A percentile compares a stretch with the other conserved stretches of the same genome.
Evolutionary conservation across 768 basidiomycete species (phyloP).

Genomic region (Boletus patriciae): DNA sequence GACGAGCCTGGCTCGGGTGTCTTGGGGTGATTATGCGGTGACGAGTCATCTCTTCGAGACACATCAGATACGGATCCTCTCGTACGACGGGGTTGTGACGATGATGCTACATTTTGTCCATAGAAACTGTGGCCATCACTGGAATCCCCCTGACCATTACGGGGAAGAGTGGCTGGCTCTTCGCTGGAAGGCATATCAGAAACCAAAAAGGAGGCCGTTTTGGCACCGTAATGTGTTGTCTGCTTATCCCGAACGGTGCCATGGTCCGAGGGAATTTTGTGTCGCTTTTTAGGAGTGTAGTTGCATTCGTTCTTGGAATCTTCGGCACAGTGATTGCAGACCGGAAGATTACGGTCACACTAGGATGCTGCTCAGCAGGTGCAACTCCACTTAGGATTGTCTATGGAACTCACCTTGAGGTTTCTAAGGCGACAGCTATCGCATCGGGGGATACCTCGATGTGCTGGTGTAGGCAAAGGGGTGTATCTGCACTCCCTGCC

Average conservation of each 20-base stretch:
- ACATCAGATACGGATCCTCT: slow-evolving; percentile 27
- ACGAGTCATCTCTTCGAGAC: slow-evolving; percentile 18
- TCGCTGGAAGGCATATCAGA: slow-evolving; percentile 41
- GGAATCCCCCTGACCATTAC: slow-evolving; percentile 25
- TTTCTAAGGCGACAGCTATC: slow-evolving; percentile 68
- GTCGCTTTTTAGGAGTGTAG: slow-evolving; percentile 71
- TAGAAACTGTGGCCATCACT: slow-evolving; percentile 44
- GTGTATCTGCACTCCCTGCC: slow-evolving; percentile 71
- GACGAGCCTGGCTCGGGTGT: slow-evolving; percentile 29
- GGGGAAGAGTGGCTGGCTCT: slow-evolving; percentile 19
- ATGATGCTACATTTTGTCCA: slow-evolving; percentile 46
- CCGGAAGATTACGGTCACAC: slow-evolving; percentile 72
- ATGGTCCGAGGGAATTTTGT: slow-evolving; percentile 51
- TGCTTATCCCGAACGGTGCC: slow-evolving; percentile 37
- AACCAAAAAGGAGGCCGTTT: slow-evolving; percentile 50
- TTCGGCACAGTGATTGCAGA: slow-evolving; percentile 63
- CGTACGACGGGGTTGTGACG: slow-evolving; percentile 26
- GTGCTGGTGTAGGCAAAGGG: slow-evolving; percentile 71
- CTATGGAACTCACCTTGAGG: slow-evolving; percentile 51
- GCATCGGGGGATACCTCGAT: slow-evolving; percentile 71
- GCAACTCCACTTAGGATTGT: not conserved
- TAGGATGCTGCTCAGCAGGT: slow-evolving; percentile 25
- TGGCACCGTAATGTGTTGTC: slow-evolving; percentile 42
- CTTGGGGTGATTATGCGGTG: slow-evolving; percentile 14
- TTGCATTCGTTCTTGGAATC: slow-evolving; percentile 60